Base-by-base conservation (phyloP, 2,329 filamentous ascomycete genomes). In the Ophiostoma sp. region DNA sequence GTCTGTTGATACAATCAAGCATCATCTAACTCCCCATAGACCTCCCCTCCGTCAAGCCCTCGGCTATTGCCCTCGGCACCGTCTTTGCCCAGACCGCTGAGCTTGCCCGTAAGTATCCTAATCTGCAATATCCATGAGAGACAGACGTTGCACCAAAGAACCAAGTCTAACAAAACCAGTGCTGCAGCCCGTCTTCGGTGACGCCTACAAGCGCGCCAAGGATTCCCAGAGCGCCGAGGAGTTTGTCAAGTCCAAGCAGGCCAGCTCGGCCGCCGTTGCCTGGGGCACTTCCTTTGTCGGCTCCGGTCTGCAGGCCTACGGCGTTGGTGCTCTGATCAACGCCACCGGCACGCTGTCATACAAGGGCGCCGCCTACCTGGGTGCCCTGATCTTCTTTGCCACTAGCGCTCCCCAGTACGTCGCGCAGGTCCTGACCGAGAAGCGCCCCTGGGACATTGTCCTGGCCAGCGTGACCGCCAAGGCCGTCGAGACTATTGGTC, bases 351-450 rank as follows among this genome's bases (percentile, higher is more conserved):
- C 94, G 69, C 85, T 98, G 74, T 93, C 88, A 83, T 98, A 98
- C 86, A 98, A 97, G 88, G 95, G 95, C 76, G 93, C 95, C 73
- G 93, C 94, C 70, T 98, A 97, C 84, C 86, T 98, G 72, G 95
- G 95, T 75, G 86, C 86, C 72, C 84, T 98, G 79, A 91, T 98
- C 85, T 98, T 98, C 86, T 86, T 93, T 74, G 94, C 94, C 76
- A 94, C 90, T 76, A 89, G 93, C 77, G 94, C 93, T 77, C 94
- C 94, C 75, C 10, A 97, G 93, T 90, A 96, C 82, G 86, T 98
- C 79, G 87, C 89, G 76, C 92, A 97, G 81, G 79, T 97, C 79
- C 85, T 96, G 79, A 89, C 91, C 66, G 94, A 98, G 87, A 96
- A 94, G 87, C 90, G 94, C 72, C 92, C 94, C 68, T 81, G 95